These are phyloP conservation scores for Penicillium italicum DNA, from an alignment of 2,329 filamentous ascomycete genomes.

Conservation along the genomic window DNA sequence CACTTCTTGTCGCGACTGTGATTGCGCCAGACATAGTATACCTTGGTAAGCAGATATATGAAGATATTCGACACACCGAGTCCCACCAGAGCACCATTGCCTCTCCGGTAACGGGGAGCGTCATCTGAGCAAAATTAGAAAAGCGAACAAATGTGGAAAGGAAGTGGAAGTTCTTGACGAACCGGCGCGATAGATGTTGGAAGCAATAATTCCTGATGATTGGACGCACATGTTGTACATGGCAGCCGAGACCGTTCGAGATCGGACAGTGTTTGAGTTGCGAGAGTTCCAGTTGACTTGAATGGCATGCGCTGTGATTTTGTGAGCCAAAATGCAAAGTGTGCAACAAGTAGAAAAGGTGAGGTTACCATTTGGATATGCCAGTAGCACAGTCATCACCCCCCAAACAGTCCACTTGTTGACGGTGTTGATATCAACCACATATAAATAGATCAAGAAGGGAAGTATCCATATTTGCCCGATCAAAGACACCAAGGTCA, in stretches of 20 bases:
- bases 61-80: constrained; percentile 25
- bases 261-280: constrained; percentile 40
- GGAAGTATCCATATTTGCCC: constrained; percentile 54
- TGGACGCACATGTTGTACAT: constrained; percentile 44
- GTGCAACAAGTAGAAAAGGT: neutral
- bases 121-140: constrained; percentile 28
- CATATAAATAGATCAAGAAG: constrained; percentile 50
- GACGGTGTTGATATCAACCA: constrained; percentile 43
- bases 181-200: constrained; percentile 37
- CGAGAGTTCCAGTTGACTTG: constrained; percentile 43
- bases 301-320: constrained; percentile 50
- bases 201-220: constrained; percentile 32
- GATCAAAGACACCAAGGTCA: constrained; percentile 50
- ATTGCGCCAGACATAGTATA: constrained; percentile 34
- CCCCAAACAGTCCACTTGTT: constrained; percentile 52
- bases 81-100: constrained; percentile 35
- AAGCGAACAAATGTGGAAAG: neutral
- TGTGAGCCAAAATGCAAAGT: neutral
- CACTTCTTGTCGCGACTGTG: constrained; percentile 28
- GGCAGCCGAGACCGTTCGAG: constrained; percentile 36
- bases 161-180: constrained; percentile 2
- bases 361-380: constrained; percentile 47
- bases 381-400: constrained; percentile 51
- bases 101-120: constrained; percentile 46
- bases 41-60: constrained; percentile 30